These are phyloP conservation scores for Pichia cephalocereana DNA, from an alignment of 805 yeast species.

Conservation along the genomic window DNA sequence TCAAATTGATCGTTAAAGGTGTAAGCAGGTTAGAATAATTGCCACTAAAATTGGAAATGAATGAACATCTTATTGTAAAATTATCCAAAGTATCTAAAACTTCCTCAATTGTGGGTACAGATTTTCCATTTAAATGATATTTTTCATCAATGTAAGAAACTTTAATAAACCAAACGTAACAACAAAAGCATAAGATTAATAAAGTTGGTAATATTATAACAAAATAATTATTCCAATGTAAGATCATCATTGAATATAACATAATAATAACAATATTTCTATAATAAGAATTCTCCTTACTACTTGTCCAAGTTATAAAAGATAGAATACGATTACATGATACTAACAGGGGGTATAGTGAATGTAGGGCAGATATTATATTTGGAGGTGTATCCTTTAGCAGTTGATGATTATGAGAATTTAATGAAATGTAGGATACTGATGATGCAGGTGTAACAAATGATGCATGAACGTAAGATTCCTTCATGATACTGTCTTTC, in stretches of 20 bases:
- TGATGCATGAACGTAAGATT: conserved; percentile 2
- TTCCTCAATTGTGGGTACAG: conserved; percentile 44
- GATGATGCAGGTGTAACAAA: conserved; percentile 11
- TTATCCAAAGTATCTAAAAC: conserved; percentile 39
- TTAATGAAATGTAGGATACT: not conserved
- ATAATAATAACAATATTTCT: conserved; percentile 35
- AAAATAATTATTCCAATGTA: conserved; percentile 35
- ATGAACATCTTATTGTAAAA: conserved; percentile 33
- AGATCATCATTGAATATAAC: conserved; percentile 29
- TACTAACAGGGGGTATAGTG: conserved; percentile 39
- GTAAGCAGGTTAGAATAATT: conserved; percentile 9
- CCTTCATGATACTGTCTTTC: not conserved
- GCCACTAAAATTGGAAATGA: conserved; percentile 14
- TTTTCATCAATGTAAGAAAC: conserved; percentile 30
- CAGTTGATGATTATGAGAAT: not conserved
- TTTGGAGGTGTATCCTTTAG: conserved; percentile 28
- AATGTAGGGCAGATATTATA: conserved; percentile 37
- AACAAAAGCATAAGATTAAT: conserved; percentile 28
- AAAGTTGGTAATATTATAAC: conserved; percentile 32
- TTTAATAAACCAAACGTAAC: conserved; percentile 36
- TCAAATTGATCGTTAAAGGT: conserved; percentile 10
- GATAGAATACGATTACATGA: conserved; percentile 36
- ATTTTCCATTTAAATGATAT: not conserved
- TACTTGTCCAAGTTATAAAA: conserved; percentile 47
- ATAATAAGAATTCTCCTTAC: conserved; percentile 28